These are phyloP conservation scores for Yamadazyma akitaensis DNA, from an alignment of 805 yeast genomes.

Conservation along the genomic window DNA sequence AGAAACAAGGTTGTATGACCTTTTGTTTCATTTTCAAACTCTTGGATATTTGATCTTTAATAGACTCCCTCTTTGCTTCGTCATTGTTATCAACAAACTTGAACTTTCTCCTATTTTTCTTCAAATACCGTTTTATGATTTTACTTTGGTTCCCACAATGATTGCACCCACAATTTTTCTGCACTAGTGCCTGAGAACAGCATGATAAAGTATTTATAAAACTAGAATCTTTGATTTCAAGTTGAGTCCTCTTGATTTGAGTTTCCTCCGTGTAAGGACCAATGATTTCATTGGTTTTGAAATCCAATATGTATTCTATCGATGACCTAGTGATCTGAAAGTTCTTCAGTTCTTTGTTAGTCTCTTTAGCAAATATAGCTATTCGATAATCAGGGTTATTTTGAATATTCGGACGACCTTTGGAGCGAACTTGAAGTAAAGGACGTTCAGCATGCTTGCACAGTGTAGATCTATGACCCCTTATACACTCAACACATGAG, in stretches of 20 bases:
- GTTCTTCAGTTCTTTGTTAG: constrained; percentile 9
- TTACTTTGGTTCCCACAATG: constrained; percentile 31
- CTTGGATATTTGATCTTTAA: constrained; percentile 10
- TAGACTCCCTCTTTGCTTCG: constrained; percentile 13
- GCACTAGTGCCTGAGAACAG: constrained; percentile 20
- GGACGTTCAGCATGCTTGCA: constrained; percentile 82
- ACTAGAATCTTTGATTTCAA: constrained; percentile 27
- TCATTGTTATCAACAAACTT: constrained; percentile 14
- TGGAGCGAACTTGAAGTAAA: constrained; percentile 78
- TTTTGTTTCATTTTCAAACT: constrained; percentile 5
- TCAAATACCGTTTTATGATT: constrained; percentile 31
- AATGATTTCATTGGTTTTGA: constrained; percentile 33
- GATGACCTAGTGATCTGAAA: constrained; percentile 30
- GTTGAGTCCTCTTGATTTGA: constrained; percentile 18
- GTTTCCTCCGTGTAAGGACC: constrained; percentile 31
- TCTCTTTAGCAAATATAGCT: constrained; percentile 54
- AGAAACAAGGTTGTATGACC: constrained; percentile 34
- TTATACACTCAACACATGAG: constrained; percentile 81
- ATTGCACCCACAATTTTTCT: constrained; percentile 30
- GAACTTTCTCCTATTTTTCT: constrained; percentile 19
- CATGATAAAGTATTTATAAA: constrained; percentile 34
- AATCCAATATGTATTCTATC: constrained; percentile 38
- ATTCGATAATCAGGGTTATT: constrained; percentile 52
- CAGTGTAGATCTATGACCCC: constrained; percentile 88
- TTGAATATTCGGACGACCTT: constrained; percentile 78